phyloP scores from a whole-genome alignment of 352 stramenopile genomes.

The Globisporangium camurandrum region DNA sequence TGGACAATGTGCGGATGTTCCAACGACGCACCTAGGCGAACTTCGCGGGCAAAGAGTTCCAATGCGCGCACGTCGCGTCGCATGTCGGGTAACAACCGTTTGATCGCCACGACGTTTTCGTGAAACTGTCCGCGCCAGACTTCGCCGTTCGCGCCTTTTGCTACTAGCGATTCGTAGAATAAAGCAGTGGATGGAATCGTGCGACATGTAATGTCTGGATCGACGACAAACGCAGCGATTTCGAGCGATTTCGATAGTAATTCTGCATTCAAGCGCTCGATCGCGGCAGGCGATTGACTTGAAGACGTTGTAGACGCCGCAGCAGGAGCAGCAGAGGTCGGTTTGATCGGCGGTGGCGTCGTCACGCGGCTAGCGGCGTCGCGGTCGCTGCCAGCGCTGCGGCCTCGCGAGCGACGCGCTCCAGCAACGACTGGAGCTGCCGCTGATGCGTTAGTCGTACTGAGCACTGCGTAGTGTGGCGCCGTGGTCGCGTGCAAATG shows the following conservation, averaged over 20 bases:
- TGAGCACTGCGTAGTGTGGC: constrained; percentile 6
- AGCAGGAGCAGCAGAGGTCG: too few relatives aligned
- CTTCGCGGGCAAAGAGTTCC: constrained; percentile 45
- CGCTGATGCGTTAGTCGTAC: neutral
- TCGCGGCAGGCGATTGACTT: neutral
- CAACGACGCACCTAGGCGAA: constrained; percentile 33
- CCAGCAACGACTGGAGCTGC: neutral
- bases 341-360: neutral
- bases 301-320: constrained; percentile 3
- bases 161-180: constrained; percentile 32
- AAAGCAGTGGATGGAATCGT: constrained; percentile 34
- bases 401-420: too few relatives aligned
- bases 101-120: constrained; percentile 44
- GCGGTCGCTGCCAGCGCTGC: neutral
- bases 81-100: constrained; percentile 47
- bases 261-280: constrained; percentile 10
- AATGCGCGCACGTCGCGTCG: constrained; percentile 27
- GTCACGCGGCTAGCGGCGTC: too few relatives aligned
- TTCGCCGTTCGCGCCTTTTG: constrained; percentile 44
- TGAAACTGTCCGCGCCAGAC: constrained; percentile 45
- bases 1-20: constrained; percentile 64
- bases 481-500: neutral
- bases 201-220: constrained; percentile 39
- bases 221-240: constrained; percentile 25
- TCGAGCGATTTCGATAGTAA: constrained; percentile 18